Evolutionary conservation across 1,139 yeast species (phyloP).

Genomic region (Cylindricascospora bacillispora): DNA sequence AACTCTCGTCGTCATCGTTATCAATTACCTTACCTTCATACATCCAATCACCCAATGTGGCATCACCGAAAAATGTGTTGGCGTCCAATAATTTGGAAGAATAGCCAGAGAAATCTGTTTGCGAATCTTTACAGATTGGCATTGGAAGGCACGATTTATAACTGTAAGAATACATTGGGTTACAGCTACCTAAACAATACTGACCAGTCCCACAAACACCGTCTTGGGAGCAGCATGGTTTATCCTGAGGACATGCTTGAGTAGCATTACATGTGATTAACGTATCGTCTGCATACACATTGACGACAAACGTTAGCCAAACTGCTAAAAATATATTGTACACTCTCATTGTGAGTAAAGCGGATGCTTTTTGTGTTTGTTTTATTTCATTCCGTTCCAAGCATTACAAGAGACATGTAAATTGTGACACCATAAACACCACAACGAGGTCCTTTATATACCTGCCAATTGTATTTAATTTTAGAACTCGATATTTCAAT

Average conservation of each 20-base stretch:
- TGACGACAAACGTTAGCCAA: constrained; percentile 1
- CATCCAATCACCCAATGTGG: constrained; percentile 55
- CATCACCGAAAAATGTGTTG: constrained; percentile 54
- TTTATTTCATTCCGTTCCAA: too few relatives aligned
- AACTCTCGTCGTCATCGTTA: constrained; percentile 37
- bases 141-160: constrained; percentile 51
- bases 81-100: constrained; percentile 20
- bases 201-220: constrained; percentile 75
- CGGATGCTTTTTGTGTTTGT: constrained; percentile 2
- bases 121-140: constrained; percentile 32
- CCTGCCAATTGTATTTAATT: too few relatives aligned
- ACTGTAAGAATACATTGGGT: constrained; percentile 38
- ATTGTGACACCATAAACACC: too few relatives aligned
- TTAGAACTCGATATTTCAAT: too few relatives aligned
- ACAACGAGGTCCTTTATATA: too few relatives aligned
- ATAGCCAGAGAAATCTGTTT: constrained; percentile 30
- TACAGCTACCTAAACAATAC: constrained; percentile 68
- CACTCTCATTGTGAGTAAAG: not conserved
- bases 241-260: constrained; percentile 47
- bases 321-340: not conserved
- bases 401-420: too few relatives aligned
- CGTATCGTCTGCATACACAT: too few relatives aligned
- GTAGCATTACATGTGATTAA: constrained; percentile 21
- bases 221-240: constrained; percentile 71
- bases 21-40: constrained; percentile 56